Base-by-base conservation (phyloP, 2,329 filamentous ascomycete species). In the Colletotrichum paranaense region DNA sequence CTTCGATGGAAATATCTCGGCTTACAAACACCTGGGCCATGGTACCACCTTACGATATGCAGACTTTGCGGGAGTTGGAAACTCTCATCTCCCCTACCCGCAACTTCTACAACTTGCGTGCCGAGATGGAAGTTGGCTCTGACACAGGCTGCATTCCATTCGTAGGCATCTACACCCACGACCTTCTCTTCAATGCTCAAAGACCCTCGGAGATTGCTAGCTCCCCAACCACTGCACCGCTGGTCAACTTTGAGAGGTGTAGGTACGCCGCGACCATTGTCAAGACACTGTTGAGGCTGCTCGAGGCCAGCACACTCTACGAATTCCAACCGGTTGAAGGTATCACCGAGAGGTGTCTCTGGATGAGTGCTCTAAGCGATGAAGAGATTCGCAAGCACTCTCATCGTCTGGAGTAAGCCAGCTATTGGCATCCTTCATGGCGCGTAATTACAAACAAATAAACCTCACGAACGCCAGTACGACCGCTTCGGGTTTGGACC, bases 201-300 rank as follows among this genome's bases (percentile, higher is more conserved):
- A 90, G 94, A 75, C 93, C 94, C 1, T 91, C 92, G 2, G 92
- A 94, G 80, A 92, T 95, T 76, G 91, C 91, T 1, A 90, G 88
- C 77, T 93, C 90, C 4, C 91, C 91, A 24, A 89, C 86, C 0
- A 90, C 90, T 5, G 89, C 93, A 74, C 91, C 92, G 16, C 85
- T 97, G 57, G 89, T 97, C 77, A 97, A 97, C 81, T 97, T 97
- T 83, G 94, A 96, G 84, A 89, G 93, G 71, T 95, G 93, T 77
- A 92, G 94, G 73, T 92, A 91, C 38, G 92, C 92, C 30, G 94
- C 94, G 4, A 88, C 89, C 1, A 92, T 95, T 52, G 92, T 96
- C 76, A 97, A 97, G 86, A 94, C 93, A 62, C 84, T 97, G 52
- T 84, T 96, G 53, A 88, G 94, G 26, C 85, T 97, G n/a, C 86